Percentiles rank a stretch among this genome's conserved stretches.
These are phyloP conservation scores for Byssoonygena ceratinophila DNA, from an alignment of 2,329 filamentous ascomycete genomes.

Conservation along the genomic window DNA sequence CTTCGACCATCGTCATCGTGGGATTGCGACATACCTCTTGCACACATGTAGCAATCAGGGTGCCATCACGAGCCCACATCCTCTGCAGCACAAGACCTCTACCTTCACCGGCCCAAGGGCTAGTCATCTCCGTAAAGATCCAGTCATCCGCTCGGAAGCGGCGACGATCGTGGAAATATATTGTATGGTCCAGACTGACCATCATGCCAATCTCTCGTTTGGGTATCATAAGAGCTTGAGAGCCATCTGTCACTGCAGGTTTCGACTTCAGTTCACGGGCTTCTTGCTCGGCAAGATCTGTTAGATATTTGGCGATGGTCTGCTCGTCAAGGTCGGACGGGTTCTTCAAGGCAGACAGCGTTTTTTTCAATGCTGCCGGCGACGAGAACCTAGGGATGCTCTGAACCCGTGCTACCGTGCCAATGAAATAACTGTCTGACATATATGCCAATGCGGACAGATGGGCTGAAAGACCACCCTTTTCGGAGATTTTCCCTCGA, in stretches of 20 bases:
- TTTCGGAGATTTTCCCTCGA: constrained; percentile 57
- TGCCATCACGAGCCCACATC: constrained; percentile 41
- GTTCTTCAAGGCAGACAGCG: constrained; percentile 33
- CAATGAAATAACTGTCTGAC: constrained; percentile 86
- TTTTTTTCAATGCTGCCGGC: constrained; percentile 35
- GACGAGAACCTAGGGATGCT: constrained; percentile 63
- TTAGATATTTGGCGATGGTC: constrained; percentile 31
- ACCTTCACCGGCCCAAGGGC: constrained; percentile 43
- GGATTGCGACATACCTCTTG: constrained; percentile 37
- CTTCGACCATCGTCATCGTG: not conserved
- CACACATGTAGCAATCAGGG: constrained; percentile 41
- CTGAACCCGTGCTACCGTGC: constrained; percentile 72
- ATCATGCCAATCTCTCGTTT: constrained; percentile 40
- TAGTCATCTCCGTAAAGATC: constrained; percentile 42
- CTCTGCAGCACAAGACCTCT: constrained; percentile 40
- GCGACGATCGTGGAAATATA: constrained; percentile 43
- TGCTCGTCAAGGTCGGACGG: constrained; percentile 36
- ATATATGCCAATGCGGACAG: constrained; percentile 85
- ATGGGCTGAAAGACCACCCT: constrained; percentile 68
- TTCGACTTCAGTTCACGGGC: constrained; percentile 26
- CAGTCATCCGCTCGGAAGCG: constrained; percentile 43
- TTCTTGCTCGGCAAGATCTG: constrained; percentile 36
- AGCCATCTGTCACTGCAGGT: not conserved
- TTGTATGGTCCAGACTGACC: constrained; percentile 43
- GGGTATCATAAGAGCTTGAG: not conserved